Evolutionary conservation across 2,329 filamentous ascomycete genomes (phyloP), one percentile per base, ranked within the genome.

Genomic region (Aureobasidium subglaciale): DNA sequence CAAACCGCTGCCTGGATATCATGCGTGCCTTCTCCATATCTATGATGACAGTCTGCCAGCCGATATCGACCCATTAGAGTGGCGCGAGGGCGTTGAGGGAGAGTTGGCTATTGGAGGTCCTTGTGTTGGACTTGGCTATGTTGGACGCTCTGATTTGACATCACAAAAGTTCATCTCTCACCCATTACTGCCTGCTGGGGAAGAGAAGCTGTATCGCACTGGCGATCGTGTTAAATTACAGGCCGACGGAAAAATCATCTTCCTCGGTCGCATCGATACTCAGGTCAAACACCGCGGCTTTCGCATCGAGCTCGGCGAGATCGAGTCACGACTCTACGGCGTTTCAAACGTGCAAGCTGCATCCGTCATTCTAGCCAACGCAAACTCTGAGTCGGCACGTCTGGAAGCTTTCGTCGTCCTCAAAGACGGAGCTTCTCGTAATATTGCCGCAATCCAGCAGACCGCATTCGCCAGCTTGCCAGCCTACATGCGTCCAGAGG

Each of bases 211-310:
- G 27, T 96, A 96, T 70, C 74, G 86, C 20, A 91, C 84, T 37
- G 91, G 90, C 24, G 90, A 96, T 66, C 73, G 96, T 5, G 90
- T 90, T 3, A 75, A 82, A 56, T 88, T 86, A 64, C 79, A 81
- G 27, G 75, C 77, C 2, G 76, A 81, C 34, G 88, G 86, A 32
- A 82, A 83, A 59, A 84, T 88, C 15, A 84, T 85, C 63, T 86
- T 84, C 65, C 84, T 86, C 5, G 91, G 91, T 20, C 80, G 92
- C 52, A 84, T 83, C 22, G 91, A 96, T 67, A 81, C 85, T 59
- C 91, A 96, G 67, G 87, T 96, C 73, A 97, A 96, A 75, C 90
- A 96, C 60, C 85, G 92, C 58, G 91, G 91, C 1, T 96, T 96
- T 77, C 81, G 91, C 57, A 95, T 96, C 61, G 92, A 96, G 72